These are phyloP conservation scores for Cyclanthera cordifolia DNA, from an alignment of 306 rosid species.

Conservation along the genomic window DNA sequence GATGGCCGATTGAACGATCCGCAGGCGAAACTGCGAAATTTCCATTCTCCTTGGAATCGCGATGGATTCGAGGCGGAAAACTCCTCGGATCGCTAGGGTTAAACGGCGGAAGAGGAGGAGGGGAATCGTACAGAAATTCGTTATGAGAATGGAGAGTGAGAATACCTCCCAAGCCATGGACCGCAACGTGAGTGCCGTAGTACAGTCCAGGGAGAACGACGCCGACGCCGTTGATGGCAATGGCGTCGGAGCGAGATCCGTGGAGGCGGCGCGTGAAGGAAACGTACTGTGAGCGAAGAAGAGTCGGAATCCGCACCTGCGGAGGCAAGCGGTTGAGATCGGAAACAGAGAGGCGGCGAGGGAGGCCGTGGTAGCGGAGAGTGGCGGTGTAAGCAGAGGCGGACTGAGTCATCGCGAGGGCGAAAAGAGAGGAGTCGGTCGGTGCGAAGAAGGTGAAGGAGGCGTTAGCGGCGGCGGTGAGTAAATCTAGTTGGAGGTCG, in stretches of 20 bases:
- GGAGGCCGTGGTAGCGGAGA: constrained; percentile 49
- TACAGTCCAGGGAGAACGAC: constrained; percentile 20
- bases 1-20: background rate
- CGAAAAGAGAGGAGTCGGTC: constrained; percentile 45
- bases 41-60: background rate
- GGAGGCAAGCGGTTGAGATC: constrained; percentile 32
- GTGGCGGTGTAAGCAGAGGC: constrained; percentile 40
- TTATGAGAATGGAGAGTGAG: constrained; percentile 10
- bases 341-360: constrained; percentile 40
- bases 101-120: constrained; percentile 3
- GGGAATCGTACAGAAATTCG: background rate
- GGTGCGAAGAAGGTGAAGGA: constrained; percentile 59
- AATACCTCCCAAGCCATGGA: constrained; percentile 24
- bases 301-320: constrained; percentile 31
- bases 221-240: constrained; percentile 27
- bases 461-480: constrained; percentile 17
- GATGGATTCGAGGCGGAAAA: constrained; percentile 6
- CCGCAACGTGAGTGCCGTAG: constrained; percentile 16
- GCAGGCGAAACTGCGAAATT: background rate
- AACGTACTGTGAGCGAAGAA: constrained; percentile 24
- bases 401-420: constrained; percentile 46
- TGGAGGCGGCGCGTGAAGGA: constrained; percentile 8
- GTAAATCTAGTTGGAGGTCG: constrained; percentile 31
- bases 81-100: background rate
- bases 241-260: background rate